Base-by-base conservation (phyloP, 169 alveolate genomes). In the Cyclospora cayetanensis region DNA sequence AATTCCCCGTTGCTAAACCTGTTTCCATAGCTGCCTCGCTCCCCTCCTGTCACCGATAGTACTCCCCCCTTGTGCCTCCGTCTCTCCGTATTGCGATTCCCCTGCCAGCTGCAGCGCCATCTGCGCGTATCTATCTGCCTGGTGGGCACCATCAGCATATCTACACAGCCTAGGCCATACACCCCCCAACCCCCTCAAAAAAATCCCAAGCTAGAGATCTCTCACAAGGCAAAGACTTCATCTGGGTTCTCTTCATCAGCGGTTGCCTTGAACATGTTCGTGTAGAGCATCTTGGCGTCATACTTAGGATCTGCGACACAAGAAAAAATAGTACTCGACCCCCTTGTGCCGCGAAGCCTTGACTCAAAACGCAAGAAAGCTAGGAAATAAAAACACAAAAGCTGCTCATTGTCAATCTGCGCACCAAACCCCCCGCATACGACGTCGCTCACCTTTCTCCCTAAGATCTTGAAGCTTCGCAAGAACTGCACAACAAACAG, bases 181-280 rank as follows among this genome's bases (percentile, higher is more conserved):
- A 46, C n/a, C 55, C 55, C 55, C 7, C 7, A 46, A 46, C 55
- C 55, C 55, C 15, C 7, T 9, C 55, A 46, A 46, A 46, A 7
- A 7, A 55, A 55, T 29, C 70, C 70, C 27, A 55, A 55, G 4
- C 29, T 22, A 20, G 9, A 55, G n/a, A 9, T 29, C 70, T 4
- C 70, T 55, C 29, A 55, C 70, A 55, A 29, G 9, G 70, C 70
- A 22, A 55, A 55, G 70, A 55, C 29, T 22, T 55, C 70, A 9
- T 20, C 34, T 4, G 9, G 34, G 4, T 55, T 22, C 27, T 55
- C 34, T 29, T 29, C 27, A 29, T 55, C 29, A 20, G 15, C n/a
- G 34, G 87, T 77, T 7, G 87, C 87, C 65, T 53, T 50, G 68
- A 43, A 77, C 87, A 77, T 77, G 70, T 77, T 77, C 25, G 87